Base-by-base conservation (phyloP, 1,284 basidiomycete genomes). In the Puccinia coronata region DNA sequence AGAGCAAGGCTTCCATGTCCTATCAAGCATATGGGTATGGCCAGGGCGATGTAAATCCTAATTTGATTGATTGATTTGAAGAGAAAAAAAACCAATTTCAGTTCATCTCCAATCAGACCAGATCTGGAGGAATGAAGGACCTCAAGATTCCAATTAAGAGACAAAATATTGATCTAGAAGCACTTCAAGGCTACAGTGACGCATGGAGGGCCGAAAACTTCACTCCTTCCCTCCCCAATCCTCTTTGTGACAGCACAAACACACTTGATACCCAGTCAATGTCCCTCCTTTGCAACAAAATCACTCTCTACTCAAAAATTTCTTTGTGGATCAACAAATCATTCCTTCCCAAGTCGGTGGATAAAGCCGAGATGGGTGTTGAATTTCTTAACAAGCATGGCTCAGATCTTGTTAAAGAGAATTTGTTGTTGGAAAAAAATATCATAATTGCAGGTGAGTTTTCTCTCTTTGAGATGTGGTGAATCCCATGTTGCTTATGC, bases 21-120 rank as follows among this genome's bases (percentile, higher is more conserved):
- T 61, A 61, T 34, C 57, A 61, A 61, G 28, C 57, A 5, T 61
- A 61, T 61, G 57, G 57, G 1, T 61, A 16, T 61, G 57, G 57
- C 34, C 18, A 34, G 11, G 57, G 57, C 36, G 57, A 18, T 34
- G 49, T 51, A 20, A 51, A 20, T 51, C 8, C 43, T 16, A 20
- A 20, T 51, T 20, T 51, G 18, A 20, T 51, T 51, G 49, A 16
- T 16, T 51, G 49, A 16, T 51, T 51, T 11, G 49, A 43, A 43
- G 6, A 6, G 16, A 6, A 43, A 43, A 43, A 43, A 8, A 43
- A 8, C 8, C 43, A 8, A 16, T 6, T 16, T 43, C 6, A 43
- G 43, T 43, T 43, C 16, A 16, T 43, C 16, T 43, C 23, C 4
- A 20, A 4, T 20, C 18, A 51, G 49, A 20, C 8, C 12, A 51